A percentile compares a stretch with the other conserved stretches of the same genome.
Conservation (phyloP, 1,284 basidiomycete species). For the Boletus subluridellus region DNA sequence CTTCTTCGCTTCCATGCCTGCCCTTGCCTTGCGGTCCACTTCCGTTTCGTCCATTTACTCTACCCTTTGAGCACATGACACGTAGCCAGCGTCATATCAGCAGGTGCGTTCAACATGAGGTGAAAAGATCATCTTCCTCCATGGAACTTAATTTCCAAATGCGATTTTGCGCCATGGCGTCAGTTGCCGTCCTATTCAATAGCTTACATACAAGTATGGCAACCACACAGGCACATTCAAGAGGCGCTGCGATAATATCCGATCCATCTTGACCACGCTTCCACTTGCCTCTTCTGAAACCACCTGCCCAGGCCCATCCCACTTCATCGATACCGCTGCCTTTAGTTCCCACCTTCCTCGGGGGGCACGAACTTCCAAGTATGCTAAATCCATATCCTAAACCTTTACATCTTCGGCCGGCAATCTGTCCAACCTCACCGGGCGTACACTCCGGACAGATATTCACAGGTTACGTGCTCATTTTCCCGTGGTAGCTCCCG, state of each 20-base stretch:
- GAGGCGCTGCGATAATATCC: constrained; percentile 34
- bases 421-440: constrained; percentile 10
- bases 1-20: constrained; percentile 27
- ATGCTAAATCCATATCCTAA: constrained; percentile 12
- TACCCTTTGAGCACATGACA: constrained; percentile 30
- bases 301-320: constrained; percentile 13
- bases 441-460: not conserved
- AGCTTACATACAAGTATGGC: constrained; percentile 24
- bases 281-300: constrained; percentile 21
- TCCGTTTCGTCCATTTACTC: constrained; percentile 24
- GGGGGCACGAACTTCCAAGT: constrained; percentile 3
- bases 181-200: constrained; percentile 31
- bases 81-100: constrained; percentile 28
- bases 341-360: constrained; percentile 23
- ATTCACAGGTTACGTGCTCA: constrained; percentile 19
- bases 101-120: constrained; percentile 33
- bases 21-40: constrained; percentile 22
- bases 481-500: constrained; percentile 14
- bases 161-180: constrained; percentile 24
- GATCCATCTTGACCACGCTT: constrained; percentile 28
- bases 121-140: constrained; percentile 22
- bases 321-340: constrained; percentile 24
- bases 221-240: constrained; percentile 29
- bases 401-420: constrained; percentile 17
- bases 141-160: constrained; percentile 27